Base-by-base conservation (phyloP, 805 yeast genomes). In the Kuraishia molischiana region DNA sequence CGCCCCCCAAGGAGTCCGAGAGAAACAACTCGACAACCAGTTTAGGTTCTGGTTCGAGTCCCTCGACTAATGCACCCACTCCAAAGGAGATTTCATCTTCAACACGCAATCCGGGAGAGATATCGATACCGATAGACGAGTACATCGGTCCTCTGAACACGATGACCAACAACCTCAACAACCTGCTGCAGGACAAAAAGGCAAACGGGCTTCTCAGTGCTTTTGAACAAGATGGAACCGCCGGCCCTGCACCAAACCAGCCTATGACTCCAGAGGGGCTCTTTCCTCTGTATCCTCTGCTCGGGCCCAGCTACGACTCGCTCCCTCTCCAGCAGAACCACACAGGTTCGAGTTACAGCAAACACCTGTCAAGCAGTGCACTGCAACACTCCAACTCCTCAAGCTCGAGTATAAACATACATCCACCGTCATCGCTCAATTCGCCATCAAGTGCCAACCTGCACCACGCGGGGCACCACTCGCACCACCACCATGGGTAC, bases 81-180 rank as follows among this genome's bases (percentile, higher is more conserved):
- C 8, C 11, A 8, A 22, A 22, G 26, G 11, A 22, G 11, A 22
- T 22, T 11, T 8, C 42, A 49, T 28, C 50, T 52, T 34, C 41
- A 56, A 38, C 28, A 36, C 52, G 46, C 35, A 47, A 58, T 29
- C 36, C 50, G 2, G 62, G 62, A 9, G 63, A 58, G 41, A 58
- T 58, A 4, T 36, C 53, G 2, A 41, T 58, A 4, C 59, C 63
- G 8, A 15, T 58, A 20, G 61, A 59, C 35, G 65, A 60, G 38
- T 60, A 55, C 38, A 56, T 59, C 14, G 59, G 56, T 22, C 64
- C 64, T 10, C 36, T 59, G 38, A 56, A 58, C 38, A 52, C 59
- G 19, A 59, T 59, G 63, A 58, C 56, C 37, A 48, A 44, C 9
- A 51, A 59, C 39, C 43, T 59, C 35, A 50, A 54, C 29, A 53